These are phyloP conservation scores for Sporisorium reilianum DNA, from an alignment of 1,284 basidiomycete species.

Conservation along the genomic window DNA sequence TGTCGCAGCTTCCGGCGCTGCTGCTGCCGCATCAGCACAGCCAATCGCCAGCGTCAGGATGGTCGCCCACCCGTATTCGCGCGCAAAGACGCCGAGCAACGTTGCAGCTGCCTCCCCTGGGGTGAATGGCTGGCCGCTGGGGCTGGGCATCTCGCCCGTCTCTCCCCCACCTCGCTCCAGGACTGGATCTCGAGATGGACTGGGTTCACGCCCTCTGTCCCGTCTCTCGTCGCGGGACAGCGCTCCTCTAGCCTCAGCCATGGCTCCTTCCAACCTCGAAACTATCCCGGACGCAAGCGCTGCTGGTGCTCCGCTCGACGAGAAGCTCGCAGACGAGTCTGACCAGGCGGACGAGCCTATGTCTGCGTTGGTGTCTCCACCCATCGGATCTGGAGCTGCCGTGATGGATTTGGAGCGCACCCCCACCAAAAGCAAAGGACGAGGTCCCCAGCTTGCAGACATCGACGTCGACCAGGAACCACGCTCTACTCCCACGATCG, in stretches of 20 bases:
- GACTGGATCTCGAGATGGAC: conserved; percentile 10
- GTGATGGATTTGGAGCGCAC: conserved; percentile 42
- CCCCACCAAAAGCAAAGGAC: conserved; percentile 32
- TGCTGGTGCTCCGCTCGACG: not conserved
- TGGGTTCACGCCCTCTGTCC: conserved; percentile 17
- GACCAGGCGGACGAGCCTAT: conserved; percentile 21
- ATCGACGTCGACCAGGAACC: conserved; percentile 18
- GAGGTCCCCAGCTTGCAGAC: not conserved
- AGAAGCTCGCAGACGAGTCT: not conserved
- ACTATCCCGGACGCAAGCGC: not conserved
- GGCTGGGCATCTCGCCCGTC: conserved; percentile 27
- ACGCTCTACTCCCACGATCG: conserved; percentile 23
- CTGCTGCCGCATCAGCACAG: not conserved
- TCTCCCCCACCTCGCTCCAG: conserved; percentile 31
- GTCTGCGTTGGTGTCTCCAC: conserved; percentile 11
- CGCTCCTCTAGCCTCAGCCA: not conserved
- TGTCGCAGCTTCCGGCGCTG: not conserved
- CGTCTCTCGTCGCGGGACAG: conserved; percentile 14
- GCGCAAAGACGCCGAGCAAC: conserved; percentile 33
- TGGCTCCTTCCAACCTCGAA: not conserved
- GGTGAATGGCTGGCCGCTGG: conserved; percentile 9
- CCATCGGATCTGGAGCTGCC: not conserved
- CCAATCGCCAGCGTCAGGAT: conserved; percentile 5
- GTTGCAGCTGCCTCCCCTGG: conserved; percentile 2
- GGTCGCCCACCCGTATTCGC: conserved; percentile 33